phyloP scores from a whole-genome alignment of 805 yeast genomes.

The Metschnikowia kofuensis region DNA sequence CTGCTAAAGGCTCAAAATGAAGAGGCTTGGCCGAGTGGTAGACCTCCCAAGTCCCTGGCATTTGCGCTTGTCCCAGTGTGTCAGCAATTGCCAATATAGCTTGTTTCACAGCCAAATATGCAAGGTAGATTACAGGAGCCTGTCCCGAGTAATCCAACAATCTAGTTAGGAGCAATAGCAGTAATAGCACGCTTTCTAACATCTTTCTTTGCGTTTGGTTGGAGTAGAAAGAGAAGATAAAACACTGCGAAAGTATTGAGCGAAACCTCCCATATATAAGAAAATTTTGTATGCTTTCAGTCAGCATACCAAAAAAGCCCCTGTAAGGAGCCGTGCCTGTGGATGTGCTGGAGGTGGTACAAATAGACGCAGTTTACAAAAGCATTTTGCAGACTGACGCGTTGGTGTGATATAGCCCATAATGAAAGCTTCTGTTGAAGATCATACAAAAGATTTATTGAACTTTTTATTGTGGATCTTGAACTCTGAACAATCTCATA shows the following conservation, averaged over 20 bases:
- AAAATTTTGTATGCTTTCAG: background rate
- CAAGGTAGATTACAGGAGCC: background rate
- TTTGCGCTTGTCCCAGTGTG: background rate
- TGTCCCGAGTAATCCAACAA: background rate
- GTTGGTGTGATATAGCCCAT: no score
- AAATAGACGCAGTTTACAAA: no score
- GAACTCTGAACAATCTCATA: no score
- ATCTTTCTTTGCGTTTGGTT: background rate
- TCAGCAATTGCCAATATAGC: background rate
- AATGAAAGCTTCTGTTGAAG: no score
- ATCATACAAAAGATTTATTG: no score
- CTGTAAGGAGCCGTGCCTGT: background rate
- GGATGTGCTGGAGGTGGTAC: no score
- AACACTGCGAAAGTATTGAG: background rate
- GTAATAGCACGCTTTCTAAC: background rate
- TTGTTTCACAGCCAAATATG: background rate
- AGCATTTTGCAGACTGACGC: no score
- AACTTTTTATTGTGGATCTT: no score
- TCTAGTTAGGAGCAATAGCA: background rate
- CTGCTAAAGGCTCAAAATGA: no score
- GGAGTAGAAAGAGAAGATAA: background rate
- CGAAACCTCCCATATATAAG: background rate
- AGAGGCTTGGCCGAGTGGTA: background rate
- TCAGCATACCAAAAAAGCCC: background rate
- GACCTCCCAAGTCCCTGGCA: background rate